Percentiles rank a stretch among this genome's conserved stretches.
Conservation (phyloP, 2,329 filamentous ascomycete genomes). For the Diaporthe sp. region DNA sequence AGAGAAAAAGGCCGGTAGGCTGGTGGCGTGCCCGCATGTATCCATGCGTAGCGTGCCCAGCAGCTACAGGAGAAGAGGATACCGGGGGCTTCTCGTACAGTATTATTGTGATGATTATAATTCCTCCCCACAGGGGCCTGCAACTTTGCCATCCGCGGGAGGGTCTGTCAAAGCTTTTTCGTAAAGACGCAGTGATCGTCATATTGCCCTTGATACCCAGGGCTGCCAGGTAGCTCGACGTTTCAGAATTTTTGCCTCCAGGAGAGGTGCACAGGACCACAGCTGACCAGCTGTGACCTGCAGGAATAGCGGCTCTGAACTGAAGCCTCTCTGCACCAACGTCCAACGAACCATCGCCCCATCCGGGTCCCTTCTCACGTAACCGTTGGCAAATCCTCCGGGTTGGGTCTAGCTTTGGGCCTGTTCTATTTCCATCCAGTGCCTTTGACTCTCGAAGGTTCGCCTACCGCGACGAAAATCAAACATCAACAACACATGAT, state of each 20-base stretch:
- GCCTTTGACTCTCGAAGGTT: background rate
- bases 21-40: conserved; percentile 15
- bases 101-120: background rate
- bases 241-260: conserved; percentile 16
- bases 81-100: background rate
- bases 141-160: background rate
- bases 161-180: conserved; percentile 18
- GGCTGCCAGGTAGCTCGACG: conserved; percentile 2
- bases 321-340: conserved; percentile 8
- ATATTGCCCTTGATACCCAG: background rate
- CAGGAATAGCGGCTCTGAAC: conserved; percentile 4
- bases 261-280: background rate
- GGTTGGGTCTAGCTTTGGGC: conserved; percentile 4
- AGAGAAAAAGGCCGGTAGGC: conserved; percentile 29
- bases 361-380: background rate
- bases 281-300: background rate
- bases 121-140: background rate
- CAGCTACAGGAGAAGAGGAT: background rate
- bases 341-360: background rate
- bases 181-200: conserved; percentile 24
- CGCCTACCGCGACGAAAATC: background rate
- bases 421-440: conserved; percentile 27
- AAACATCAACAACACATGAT: background rate
- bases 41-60: background rate
- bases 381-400: background rate